These are phyloP conservation scores for Manihot esculenta DNA, from an alignment of 441 rosid species.

Conservation along the genomic window DNA sequence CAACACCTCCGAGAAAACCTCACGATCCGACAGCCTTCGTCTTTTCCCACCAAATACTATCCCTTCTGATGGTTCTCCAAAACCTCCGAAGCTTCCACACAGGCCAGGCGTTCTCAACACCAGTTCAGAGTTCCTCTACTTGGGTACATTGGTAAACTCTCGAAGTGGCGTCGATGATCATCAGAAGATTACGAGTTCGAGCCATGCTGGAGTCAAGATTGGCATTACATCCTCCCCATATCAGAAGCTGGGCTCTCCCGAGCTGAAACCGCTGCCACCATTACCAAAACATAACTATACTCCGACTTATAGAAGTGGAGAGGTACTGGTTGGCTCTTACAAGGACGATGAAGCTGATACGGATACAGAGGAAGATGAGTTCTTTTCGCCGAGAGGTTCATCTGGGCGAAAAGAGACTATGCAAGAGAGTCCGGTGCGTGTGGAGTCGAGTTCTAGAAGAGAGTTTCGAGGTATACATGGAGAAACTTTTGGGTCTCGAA, in stretches of 20 bases:
- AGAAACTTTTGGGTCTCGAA: slow-evolving; percentile 48
- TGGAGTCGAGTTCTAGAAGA: slow-evolving; percentile 46
- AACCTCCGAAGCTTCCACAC: slow-evolving; percentile 32
- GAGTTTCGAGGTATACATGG: slow-evolving; percentile 32
- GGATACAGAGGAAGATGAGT: slow-evolving; percentile 65
- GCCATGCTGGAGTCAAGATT: slow-evolving; percentile 41
- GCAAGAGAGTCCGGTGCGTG: slow-evolving; percentile 35
- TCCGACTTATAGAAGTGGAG: slow-evolving; percentile 44
- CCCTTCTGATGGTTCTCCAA: slow-evolving; percentile 49
- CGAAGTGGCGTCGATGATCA: slow-evolving; percentile 34
- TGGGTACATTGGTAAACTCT: slow-evolving; percentile 67
- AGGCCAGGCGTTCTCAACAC: slow-evolving; percentile 40
- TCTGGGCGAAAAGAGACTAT: slow-evolving; percentile 38
- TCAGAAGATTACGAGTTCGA: slow-evolving; percentile 29
- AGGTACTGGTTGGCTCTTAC: slow-evolving; percentile 28
- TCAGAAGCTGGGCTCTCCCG: slow-evolving; percentile 70
- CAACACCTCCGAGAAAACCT: slow-evolving; percentile 37
- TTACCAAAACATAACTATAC: slow-evolving; percentile 49
- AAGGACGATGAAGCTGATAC: slow-evolving; percentile 34
- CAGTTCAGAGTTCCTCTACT: slow-evolving; percentile 71
- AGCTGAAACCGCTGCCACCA: slow-evolving; percentile 78
- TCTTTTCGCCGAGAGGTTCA: slow-evolving; percentile 86
- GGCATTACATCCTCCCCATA: slow-evolving; percentile 50
- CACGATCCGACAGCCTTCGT: slow-evolving; percentile 54
- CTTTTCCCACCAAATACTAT: slow-evolving; percentile 58